Percentiles rank a stretch among this genome's conserved stretches.
phyloP scores from a whole-genome alignment of 2,329 filamentous ascomycete genomes.

The Xylaria sp. region DNA sequence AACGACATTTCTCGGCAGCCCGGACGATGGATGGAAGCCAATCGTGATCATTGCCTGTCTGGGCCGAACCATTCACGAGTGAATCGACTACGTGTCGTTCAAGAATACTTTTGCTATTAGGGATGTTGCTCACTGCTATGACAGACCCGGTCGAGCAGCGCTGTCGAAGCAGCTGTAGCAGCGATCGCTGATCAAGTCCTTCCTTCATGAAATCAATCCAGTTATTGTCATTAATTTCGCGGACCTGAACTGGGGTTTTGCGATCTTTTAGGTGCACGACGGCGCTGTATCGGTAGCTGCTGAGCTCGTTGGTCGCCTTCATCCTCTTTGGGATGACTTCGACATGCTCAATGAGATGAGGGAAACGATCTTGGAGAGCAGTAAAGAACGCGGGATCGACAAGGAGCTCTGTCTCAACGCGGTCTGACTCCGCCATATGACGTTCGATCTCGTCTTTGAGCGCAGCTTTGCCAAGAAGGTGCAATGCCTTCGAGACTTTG shows the following conservation, averaged over 20 bases:
- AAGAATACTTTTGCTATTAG: slow-evolving; percentile 1
- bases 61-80: not conserved
- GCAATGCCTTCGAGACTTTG: slow-evolving; percentile 16
- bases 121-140: slow-evolving; percentile 26
- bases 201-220: slow-evolving; percentile 23
- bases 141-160: not conserved
- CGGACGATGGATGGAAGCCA: slow-evolving; percentile 19
- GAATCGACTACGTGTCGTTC: slow-evolving; percentile 16
- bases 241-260: not conserved
- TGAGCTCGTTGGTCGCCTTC: slow-evolving; percentile 22
- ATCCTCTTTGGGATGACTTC: slow-evolving; percentile 27
- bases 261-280: slow-evolving; percentile 11
- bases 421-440: slow-evolving; percentile 9
- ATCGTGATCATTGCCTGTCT: not conserved
- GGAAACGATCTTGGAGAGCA: not conserved
- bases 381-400: slow-evolving; percentile 28
- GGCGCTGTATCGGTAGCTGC: slow-evolving; percentile 22
- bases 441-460: slow-evolving; percentile 15
- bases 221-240: not conserved
- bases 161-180: slow-evolving; percentile 5
- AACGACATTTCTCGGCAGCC: not conserved
- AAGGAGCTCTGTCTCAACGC: slow-evolving; percentile 24
- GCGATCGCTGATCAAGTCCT: slow-evolving; percentile 3
- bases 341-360: slow-evolving; percentile 22
- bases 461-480: slow-evolving; percentile 5